Base-by-base conservation (phyloP, 225 moss, liverwort and hornwort genomes). In the Neckera pumila region DNA sequence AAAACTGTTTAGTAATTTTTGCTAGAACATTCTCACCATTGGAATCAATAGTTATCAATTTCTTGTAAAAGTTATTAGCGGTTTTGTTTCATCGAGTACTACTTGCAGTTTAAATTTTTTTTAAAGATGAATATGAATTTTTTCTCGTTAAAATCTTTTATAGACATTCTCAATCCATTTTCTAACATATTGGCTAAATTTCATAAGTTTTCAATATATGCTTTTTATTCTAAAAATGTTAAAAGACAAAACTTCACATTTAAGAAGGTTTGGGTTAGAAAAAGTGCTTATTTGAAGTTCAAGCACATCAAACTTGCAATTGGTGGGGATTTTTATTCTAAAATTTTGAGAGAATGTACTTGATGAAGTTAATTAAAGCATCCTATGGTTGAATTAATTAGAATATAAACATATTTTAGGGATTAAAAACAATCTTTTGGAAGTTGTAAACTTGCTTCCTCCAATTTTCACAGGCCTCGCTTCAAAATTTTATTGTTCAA, bases 121-220 rank as follows among this genome's bases (percentile, higher is more conserved):
- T 14, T 8, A 11, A 25, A 70, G 4, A 8, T 26, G 15, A 42
- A 42, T 70, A 26, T 14, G 8, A 42, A 13, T 0, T 23, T 38
- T 11, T 69, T 69, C 0, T 12, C 0, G 0, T 25, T 42, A 70
- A 42, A 9, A 3, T 5, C 6, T 27, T 17, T 5, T 27, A 16
- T 0, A 43, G 17, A 27, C 1, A 45, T 73, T 73, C 0, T 25
- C 17, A 73, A 43, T 0, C 0, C 3, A 28, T 17, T 27, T 73
- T 45, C 1, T 10, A 73, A 73, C 2, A 73, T 17, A 73, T 17
- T 28, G 3, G 17, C 10, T 73, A 45, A 27, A 73, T 45, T 1
- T 0, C 2, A 6, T 10, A 14, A 72, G 2, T 28, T 45, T 6
- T 45, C 4, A 13, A 38, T 13, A 23, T 13, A 69, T 38, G 2